Conservation (phyloP, 495 filamentous ascomycete species). For the Xylaria scruposa region DNA sequence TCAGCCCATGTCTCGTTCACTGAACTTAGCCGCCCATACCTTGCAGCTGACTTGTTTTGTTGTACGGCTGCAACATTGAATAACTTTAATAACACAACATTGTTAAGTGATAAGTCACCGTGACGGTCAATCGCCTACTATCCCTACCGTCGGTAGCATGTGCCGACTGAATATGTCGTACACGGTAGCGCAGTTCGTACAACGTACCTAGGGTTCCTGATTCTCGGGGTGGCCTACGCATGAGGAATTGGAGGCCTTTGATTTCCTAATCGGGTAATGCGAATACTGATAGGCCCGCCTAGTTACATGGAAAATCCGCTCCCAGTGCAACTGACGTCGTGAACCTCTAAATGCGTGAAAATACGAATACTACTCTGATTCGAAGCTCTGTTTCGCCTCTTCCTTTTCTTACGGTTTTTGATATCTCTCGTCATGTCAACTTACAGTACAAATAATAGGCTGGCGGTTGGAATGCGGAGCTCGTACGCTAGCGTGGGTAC, state of each 20-base stretch:
- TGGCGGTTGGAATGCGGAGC: background rate
- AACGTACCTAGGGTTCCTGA: background rate
- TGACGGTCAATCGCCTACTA: background rate
- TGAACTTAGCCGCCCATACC: slow-evolving; percentile 6
- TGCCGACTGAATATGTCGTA: background rate
- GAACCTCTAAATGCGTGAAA: background rate
- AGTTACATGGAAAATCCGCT: background rate
- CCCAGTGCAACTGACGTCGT: background rate
- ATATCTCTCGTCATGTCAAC: background rate
- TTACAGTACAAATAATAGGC: background rate
- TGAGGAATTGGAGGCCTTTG: slow-evolving; percentile 3
- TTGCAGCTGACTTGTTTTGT: background rate
- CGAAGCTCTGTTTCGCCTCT: background rate
- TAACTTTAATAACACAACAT: background rate
- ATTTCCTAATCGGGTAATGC: slow-evolving; percentile 3
- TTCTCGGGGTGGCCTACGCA: background rate
- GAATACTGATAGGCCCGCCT: background rate
- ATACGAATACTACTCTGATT: background rate
- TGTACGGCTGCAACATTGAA: background rate
- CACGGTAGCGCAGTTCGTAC: background rate
- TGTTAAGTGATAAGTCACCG: background rate
- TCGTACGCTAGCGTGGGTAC: background rate
- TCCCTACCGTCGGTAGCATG: background rate
- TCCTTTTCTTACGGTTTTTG: background rate
- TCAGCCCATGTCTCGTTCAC: slow-evolving; percentile 1